A percentile compares a stretch with the other conserved stretches of the same genome.
These are phyloP conservation scores for Centaurea solstitialis DNA, from an alignment of 129 eudicot species.

Conservation along the genomic window DNA sequence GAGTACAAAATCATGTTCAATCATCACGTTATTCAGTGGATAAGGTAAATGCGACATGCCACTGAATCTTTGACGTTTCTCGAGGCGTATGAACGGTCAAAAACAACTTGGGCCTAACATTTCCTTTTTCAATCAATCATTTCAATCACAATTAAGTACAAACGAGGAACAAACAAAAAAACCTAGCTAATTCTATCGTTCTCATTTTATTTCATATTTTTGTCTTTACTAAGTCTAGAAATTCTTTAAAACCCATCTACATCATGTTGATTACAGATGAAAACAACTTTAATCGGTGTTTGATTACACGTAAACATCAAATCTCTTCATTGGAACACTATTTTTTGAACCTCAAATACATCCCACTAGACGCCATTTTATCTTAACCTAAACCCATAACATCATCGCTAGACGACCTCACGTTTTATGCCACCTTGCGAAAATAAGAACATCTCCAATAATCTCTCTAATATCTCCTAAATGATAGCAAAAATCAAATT, in stretches of 20 bases:
- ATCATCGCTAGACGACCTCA: not conserved
- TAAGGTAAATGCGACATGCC: not conserved
- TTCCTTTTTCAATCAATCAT: constrained; percentile 19
- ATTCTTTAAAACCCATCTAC: not conserved
- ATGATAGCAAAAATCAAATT: too few relatives aligned
- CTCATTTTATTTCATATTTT: constrained; percentile 15
- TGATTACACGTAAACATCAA: constrained; percentile 18
- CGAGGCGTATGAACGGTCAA: constrained; percentile 2
- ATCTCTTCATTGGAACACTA: not conserved
- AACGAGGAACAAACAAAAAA: constrained; percentile 18
- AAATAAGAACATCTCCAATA: too few relatives aligned
- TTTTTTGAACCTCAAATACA: constrained; percentile 12
- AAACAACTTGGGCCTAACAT: constrained; percentile 15
- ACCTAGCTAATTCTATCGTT: constrained; percentile 18
- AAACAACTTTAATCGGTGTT: constrained; percentile 9
- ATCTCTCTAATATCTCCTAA: too few relatives aligned
- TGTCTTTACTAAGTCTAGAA: constrained; percentile 17
- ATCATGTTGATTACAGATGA: constrained; percentile 17
- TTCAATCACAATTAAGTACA: constrained; percentile 13
- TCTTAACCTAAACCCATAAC: not conserved
- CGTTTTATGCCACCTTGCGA: not conserved
- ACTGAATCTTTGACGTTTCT: not conserved
- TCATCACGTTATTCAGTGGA: not conserved
- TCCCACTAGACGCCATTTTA: not conserved
- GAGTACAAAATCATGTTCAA: constrained; percentile 12